Conservation (phyloP, 305 asterid genomes). For the Euphrasia arctica region DNA sequence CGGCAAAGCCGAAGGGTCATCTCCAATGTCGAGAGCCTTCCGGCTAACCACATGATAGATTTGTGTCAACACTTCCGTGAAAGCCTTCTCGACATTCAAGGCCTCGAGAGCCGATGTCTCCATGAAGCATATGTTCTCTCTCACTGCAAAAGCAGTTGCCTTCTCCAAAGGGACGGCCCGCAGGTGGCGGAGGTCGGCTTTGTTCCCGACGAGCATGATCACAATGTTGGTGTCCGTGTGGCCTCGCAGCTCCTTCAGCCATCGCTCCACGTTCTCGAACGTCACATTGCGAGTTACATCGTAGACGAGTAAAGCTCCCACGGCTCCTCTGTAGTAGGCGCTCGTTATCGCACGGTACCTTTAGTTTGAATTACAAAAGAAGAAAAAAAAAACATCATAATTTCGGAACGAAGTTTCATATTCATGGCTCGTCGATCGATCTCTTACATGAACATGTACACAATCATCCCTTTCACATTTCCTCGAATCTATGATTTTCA, state of each 20-base stretch:
- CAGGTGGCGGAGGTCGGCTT: conserved; percentile 82
- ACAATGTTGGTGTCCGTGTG: conserved; percentile 74
- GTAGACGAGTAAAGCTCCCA: conserved; percentile 71
- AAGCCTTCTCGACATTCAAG: conserved; percentile 61
- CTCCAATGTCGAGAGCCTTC: conserved; percentile 67
- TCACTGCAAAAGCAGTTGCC: conserved; percentile 56
- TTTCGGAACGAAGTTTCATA: neutral
- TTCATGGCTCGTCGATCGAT: too few relatives aligned
- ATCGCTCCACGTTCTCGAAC: conserved; percentile 68
- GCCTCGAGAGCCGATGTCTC: conserved; percentile 83
- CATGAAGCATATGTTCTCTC: conserved; percentile 65
- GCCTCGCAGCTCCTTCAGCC: conserved; percentile 82
- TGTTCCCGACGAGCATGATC: conserved; percentile 79
- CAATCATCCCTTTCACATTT: too few relatives aligned
- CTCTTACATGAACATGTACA: too few relatives aligned
- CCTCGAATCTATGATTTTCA: too few relatives aligned
- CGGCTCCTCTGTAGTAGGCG: conserved; percentile 84
- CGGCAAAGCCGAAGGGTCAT: conserved; percentile 62
- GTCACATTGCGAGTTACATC: conserved; percentile 80
- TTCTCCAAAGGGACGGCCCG: conserved; percentile 53
- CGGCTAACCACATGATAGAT: conserved; percentile 68
- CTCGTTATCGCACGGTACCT: conserved; percentile 94
- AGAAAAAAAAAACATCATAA: neutral
- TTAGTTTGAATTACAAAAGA: too few relatives aligned
- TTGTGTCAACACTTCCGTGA: conserved; percentile 68